Percentiles rank a stretch among this genome's conserved stretches.
Conservation (phyloP, 83 land plant species). For the Thuja plicata region DNA sequence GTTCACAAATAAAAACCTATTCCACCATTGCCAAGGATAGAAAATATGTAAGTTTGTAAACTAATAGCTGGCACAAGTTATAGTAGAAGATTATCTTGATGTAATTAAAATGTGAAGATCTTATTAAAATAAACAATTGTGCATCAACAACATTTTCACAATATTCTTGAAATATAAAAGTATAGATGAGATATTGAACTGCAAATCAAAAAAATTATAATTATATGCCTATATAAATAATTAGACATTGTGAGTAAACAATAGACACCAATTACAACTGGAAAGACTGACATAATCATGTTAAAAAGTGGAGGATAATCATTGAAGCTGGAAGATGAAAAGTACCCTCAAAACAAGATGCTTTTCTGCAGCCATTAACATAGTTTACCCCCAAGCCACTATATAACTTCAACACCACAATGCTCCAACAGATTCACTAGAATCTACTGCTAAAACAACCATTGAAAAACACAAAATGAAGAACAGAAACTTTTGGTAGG, state of each 20-base stretch:
- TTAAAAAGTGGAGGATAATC: background rate
- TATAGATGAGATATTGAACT: background rate
- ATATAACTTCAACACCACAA: background rate
- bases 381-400: background rate
- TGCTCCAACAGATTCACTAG: background rate
- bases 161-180: background rate
- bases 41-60: background rate
- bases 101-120: background rate
- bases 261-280: background rate
- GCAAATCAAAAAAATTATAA: background rate
- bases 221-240: background rate
- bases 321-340: background rate
- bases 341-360: background rate
- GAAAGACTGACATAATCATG: background rate
- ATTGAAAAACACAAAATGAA: background rate
- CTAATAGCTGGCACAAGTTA: background rate
- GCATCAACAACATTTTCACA: background rate
- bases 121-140: background rate
- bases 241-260: background rate
- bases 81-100: too few relatives aligned
- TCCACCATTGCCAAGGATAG: conserved; percentile 5
- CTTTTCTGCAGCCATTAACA: background rate
- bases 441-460: background rate
- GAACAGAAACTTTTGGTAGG: background rate
- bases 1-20: conserved; percentile 96